Percentiles rank a stretch among this genome's conserved stretches.
Evolutionary conservation across 441 rosid species (phyloP).

Genomic region (Adansonia rubrostipa): DNA sequence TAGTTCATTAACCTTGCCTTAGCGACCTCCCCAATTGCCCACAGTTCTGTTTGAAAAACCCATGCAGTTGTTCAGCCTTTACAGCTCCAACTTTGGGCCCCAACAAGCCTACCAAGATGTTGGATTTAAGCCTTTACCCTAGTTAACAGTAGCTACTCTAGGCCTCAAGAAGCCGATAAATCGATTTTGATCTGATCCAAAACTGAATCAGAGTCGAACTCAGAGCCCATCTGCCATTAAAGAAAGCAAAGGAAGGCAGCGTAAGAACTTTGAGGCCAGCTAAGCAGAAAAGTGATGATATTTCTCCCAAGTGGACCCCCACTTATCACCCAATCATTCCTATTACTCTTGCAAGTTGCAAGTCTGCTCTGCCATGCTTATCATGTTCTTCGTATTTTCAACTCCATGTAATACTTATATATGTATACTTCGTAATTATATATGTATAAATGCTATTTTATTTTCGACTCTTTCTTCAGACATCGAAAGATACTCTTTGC

Average conservation of each 20-base stretch:
- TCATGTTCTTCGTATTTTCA: constrained; percentile 22
- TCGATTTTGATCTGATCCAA: constrained; percentile 1
- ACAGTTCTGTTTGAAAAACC: neutral
- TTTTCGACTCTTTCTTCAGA: neutral
- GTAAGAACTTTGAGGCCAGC: constrained; percentile 22
- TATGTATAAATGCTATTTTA: neutral
- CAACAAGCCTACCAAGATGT: neutral
- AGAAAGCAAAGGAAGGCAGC: neutral
- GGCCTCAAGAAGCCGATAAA: neutral
- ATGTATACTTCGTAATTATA: neutral
- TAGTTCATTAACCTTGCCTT: neutral
- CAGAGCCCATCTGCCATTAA: constrained; percentile 2
- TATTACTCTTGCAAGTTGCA: neutral
- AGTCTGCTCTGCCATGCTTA: constrained; percentile 16
- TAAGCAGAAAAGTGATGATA: constrained; percentile 22
- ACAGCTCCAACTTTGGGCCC: neutral
- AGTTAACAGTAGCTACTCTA: neutral
- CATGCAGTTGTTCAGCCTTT: neutral
- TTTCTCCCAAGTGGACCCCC: constrained; percentile 23
- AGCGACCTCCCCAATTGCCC: neutral
- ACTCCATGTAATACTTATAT: neutral
- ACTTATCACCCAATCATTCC: neutral
- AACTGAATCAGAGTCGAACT: neutral
- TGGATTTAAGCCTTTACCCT: neutral
- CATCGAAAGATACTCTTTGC: neutral